Evolutionary conservation across 2,329 filamentous ascomycete genomes (phyloP).

Genomic region (Penicillium sumatraense): DNA sequence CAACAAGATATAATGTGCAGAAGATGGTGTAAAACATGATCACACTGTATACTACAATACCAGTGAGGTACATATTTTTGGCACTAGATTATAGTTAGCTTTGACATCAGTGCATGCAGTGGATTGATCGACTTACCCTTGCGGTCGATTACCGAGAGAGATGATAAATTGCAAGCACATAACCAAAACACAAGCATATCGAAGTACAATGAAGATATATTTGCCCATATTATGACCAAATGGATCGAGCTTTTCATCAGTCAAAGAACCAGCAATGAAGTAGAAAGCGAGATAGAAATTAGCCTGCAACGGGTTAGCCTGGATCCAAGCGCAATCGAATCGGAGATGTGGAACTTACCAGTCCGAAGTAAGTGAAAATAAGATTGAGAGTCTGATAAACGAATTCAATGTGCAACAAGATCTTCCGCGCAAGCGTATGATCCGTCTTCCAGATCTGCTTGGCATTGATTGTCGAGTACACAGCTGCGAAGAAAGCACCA

Average conservation of each 20-base stretch:
- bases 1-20: constrained; percentile 83
- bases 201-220: constrained; percentile 82
- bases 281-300: constrained; percentile 99
- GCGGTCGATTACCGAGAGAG: constrained; percentile 92
- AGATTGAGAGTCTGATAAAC: constrained; percentile 92
- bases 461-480: constrained; percentile 96
- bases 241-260: constrained; percentile 79
- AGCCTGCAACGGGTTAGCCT: constrained; percentile 54
- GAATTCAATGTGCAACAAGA: constrained; percentile 92
- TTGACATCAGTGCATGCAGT: no score
- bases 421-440: constrained; percentile 85
- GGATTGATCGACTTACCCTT: constrained; percentile 61
- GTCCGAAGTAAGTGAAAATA: constrained; percentile 95
- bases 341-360: constrained; percentile 50
- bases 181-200: constrained; percentile 83
- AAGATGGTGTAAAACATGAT: constrained; percentile 98
- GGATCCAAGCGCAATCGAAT: neutral
- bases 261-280: constrained; percentile 90
- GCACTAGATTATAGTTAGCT: constrained; percentile 52
- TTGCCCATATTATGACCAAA: constrained; percentile 86
- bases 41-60: constrained; percentile 86
- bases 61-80: constrained; percentile 83
- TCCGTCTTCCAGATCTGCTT: constrained; percentile 91
- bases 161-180: constrained; percentile 96
- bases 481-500: constrained; percentile 96